phyloP scores from a whole-genome alignment of 2,329 filamentous ascomycete species.

The Hymenoscyphus repandus region DNA sequence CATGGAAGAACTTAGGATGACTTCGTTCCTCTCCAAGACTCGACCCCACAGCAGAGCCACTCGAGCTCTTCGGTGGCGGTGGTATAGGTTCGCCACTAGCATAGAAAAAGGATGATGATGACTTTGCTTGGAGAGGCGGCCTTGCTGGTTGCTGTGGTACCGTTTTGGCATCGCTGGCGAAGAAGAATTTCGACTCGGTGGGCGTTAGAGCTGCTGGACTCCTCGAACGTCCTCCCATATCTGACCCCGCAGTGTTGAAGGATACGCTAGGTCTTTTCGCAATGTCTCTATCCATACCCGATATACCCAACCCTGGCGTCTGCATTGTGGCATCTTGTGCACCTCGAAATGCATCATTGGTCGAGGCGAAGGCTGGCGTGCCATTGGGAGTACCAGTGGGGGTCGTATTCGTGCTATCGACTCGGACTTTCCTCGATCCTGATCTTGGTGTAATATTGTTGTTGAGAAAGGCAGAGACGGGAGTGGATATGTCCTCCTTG shows the following conservation, averaged over 20 bases:
- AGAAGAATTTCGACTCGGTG: slow-evolving; percentile 75
- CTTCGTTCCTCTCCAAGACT: slow-evolving; percentile 25
- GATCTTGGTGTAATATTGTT: slow-evolving; percentile 76
- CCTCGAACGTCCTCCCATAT: slow-evolving; percentile 26
- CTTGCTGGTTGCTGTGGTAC: slow-evolving; percentile 17
- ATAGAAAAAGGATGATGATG: slow-evolving; percentile 43
- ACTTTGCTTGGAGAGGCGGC: slow-evolving; percentile 19
- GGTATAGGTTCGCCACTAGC: slow-evolving; percentile 41
- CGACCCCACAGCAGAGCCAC: slow-evolving; percentile 27
- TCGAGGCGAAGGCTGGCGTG: slow-evolving; percentile 32
- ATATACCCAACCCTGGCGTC: slow-evolving; percentile 21
- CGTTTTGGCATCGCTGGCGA: slow-evolving; percentile 71
- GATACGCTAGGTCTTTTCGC: slow-evolving; percentile 32
- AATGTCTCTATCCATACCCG: slow-evolving; percentile 24
- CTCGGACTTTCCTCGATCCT: slow-evolving; percentile 64
- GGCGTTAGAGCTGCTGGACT: slow-evolving; percentile 23
- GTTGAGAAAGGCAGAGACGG: slow-evolving; percentile 51
- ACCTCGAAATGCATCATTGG: slow-evolving; percentile 29
- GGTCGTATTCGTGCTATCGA: slow-evolving; percentile 63
- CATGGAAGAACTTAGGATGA: slow-evolving; percentile 68
- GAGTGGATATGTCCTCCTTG: slow-evolving; percentile 47
- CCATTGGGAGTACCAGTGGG: slow-evolving; percentile 54
- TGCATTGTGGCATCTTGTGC: slow-evolving; percentile 27
- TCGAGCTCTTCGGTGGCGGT: slow-evolving; percentile 27
- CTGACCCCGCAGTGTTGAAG: slow-evolving; percentile 37